These are phyloP conservation scores for Escovopsis sp. DNA, from an alignment of 2,329 filamentous ascomycete species.

Conservation along the genomic window DNA sequence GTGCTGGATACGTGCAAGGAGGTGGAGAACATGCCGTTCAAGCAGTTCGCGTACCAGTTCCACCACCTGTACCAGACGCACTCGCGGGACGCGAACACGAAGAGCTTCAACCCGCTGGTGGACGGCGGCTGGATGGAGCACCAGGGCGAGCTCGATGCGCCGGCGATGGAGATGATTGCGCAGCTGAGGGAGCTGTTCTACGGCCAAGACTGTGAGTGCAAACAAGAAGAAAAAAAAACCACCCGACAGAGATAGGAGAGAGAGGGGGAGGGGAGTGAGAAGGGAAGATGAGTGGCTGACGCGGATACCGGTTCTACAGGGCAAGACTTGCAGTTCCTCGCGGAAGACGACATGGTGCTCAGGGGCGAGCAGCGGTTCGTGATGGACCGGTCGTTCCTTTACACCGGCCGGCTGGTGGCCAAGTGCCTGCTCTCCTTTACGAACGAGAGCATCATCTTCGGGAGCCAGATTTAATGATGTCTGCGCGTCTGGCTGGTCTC, in stretches of 20 bases:
- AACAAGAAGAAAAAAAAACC: too few species aligned
- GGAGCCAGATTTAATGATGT: constrained; percentile 11
- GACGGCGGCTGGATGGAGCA: constrained; percentile 26
- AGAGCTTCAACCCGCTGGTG: constrained; percentile 41
- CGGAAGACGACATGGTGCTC: constrained; percentile 31
- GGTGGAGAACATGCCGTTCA: constrained; percentile 44
- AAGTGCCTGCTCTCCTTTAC: constrained; percentile 41
- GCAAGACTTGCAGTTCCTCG: constrained; percentile 27
- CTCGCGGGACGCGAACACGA: constrained; percentile 30
- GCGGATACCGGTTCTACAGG: constrained; percentile 14
- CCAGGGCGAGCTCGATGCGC: constrained; percentile 30
- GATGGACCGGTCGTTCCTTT: constrained; percentile 33
- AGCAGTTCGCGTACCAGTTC: constrained; percentile 45
- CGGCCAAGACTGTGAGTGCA: constrained; percentile 31
- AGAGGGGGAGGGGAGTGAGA: too few species aligned
- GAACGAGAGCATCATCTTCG: constrained; percentile 34
- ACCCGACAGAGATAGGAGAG: too few species aligned
- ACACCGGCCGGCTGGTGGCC: constrained; percentile 37
- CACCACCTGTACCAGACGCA: constrained; percentile 46
- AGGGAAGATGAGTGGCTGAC: neutral
- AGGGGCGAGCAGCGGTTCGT: constrained; percentile 29
- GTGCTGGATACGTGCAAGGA: constrained; percentile 34
- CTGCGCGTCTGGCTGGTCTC: too few species aligned
- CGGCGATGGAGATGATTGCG: constrained; percentile 30
- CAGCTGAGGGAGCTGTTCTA: constrained; percentile 30